phyloP scores from a whole-genome alignment of 106 monocot species.

The Platanthera zijinensis region DNA sequence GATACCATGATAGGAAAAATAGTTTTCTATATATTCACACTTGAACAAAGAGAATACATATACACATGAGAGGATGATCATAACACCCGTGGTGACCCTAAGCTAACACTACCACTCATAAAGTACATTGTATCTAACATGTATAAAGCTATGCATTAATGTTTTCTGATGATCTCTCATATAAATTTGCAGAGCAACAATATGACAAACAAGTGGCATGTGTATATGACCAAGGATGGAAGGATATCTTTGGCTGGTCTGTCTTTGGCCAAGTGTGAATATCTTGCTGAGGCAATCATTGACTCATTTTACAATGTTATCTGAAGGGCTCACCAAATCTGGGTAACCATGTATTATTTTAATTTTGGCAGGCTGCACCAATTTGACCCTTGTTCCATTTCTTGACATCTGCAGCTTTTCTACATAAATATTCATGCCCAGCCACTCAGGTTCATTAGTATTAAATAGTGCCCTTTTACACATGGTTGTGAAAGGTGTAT shows the following conservation, averaged over 20 bases:
- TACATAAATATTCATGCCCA: not conserved
- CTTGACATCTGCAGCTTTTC: not conserved
- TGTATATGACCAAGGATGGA: conserved; percentile 99
- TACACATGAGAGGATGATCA: too few relatives aligned
- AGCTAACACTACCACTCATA: too few relatives aligned
- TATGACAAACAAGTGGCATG: conserved; percentile 96
- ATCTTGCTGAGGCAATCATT: conserved; percentile 95
- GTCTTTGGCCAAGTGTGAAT: conserved; percentile 83
- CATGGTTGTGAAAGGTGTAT: too few relatives aligned
- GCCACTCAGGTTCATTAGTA: not conserved
- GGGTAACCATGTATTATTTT: not conserved
- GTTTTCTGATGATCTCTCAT: too few relatives aligned
- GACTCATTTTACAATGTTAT: conserved; percentile 86
- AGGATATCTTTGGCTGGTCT: conserved; percentile 92
- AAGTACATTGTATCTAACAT: too few relatives aligned
- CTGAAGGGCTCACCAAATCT: conserved; percentile 17
- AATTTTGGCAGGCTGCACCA: not conserved
- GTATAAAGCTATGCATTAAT: too few relatives aligned
- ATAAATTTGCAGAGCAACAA: conserved; percentile 58
- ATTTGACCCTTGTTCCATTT: not conserved
- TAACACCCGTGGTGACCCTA: too few relatives aligned
- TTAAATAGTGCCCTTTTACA: too few relatives aligned
- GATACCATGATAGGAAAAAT: too few relatives aligned
- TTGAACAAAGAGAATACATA: too few relatives aligned
- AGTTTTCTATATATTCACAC: too few relatives aligned